Conservation (phyloP, 768 basidiomycete genomes). For the Rhodotorula diobovata region DNA sequence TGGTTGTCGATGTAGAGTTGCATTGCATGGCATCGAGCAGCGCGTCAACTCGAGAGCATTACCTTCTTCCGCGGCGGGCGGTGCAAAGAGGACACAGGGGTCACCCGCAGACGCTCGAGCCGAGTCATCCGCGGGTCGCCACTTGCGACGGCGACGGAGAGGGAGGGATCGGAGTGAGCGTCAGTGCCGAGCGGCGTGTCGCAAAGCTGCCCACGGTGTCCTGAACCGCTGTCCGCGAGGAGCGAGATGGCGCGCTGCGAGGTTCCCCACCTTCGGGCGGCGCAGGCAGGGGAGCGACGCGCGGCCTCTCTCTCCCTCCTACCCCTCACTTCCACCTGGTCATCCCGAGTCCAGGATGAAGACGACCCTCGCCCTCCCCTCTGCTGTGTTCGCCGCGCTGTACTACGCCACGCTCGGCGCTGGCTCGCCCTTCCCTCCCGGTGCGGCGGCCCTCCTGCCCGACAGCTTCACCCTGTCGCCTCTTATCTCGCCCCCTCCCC, state of each 20-base stretch:
- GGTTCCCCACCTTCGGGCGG: not conserved
- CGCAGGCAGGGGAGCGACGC: no score
- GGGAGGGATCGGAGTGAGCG: no score
- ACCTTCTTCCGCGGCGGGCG: no score
- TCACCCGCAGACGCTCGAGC: no score
- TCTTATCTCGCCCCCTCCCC: conserved; percentile 35
- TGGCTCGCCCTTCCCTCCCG: conserved; percentile 41
- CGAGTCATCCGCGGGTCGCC: no score
- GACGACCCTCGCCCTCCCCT: conserved; percentile 10
- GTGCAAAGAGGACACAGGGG: no score
- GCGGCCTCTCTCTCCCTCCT: conserved; percentile 1
- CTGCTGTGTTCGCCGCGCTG: conserved; percentile 17
- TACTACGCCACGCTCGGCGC: conserved; percentile 35
- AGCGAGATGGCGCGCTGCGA: not conserved
- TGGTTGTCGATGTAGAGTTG: not conserved
- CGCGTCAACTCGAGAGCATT: not conserved
- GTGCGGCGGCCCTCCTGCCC: not conserved
- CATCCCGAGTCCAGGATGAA: not conserved
- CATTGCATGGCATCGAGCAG: not conserved
- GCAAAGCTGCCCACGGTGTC: no score
- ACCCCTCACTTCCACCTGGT: not conserved
- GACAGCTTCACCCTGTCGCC: conserved; percentile 42
- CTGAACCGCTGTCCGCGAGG: no score
- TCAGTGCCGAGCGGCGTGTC: no score
- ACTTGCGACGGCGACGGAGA: no score